These are phyloP conservation scores for Nicotiana obtusifolia DNA, from an alignment of 257 asterid genomes.

Conservation along the genomic window DNA sequence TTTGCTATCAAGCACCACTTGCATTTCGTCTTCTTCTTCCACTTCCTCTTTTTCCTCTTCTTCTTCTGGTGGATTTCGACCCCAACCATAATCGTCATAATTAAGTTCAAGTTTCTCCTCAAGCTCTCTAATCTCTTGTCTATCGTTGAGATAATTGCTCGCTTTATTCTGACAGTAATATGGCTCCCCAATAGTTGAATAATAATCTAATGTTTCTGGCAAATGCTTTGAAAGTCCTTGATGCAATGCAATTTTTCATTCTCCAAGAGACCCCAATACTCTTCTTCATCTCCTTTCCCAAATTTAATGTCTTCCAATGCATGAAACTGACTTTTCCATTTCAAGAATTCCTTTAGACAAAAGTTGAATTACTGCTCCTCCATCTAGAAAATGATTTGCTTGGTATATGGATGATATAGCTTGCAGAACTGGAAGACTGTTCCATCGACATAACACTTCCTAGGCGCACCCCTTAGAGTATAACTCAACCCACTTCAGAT, in stretches of 20 bases:
- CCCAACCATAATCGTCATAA: neutral
- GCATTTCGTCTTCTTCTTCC: neutral
- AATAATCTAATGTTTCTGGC: neutral
- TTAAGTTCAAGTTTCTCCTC: neutral
- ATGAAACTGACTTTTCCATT: neutral
- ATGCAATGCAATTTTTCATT: neutral
- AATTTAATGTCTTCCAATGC: neutral
- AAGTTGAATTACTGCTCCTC: neutral
- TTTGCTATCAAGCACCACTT: neutral
- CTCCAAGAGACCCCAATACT: neutral
- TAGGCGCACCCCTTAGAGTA: neutral
- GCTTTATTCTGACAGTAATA: neutral
- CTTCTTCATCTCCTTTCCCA: neutral
- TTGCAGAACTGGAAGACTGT: neutral
- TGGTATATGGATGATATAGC: neutral
- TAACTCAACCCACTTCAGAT: neutral
- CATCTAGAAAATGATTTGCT: neutral
- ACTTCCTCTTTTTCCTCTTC: neutral
- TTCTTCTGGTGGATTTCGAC: neutral
- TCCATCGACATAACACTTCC: neutral
- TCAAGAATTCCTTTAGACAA: neutral
- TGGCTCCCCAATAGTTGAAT: neutral
- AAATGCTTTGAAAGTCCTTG: neutral
- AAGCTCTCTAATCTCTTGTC: neutral
- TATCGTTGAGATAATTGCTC: neutral